phyloP scores from a whole-genome alignment of 2,329 filamentous ascomycete genomes.

The Claviceps lovelessii region DNA sequence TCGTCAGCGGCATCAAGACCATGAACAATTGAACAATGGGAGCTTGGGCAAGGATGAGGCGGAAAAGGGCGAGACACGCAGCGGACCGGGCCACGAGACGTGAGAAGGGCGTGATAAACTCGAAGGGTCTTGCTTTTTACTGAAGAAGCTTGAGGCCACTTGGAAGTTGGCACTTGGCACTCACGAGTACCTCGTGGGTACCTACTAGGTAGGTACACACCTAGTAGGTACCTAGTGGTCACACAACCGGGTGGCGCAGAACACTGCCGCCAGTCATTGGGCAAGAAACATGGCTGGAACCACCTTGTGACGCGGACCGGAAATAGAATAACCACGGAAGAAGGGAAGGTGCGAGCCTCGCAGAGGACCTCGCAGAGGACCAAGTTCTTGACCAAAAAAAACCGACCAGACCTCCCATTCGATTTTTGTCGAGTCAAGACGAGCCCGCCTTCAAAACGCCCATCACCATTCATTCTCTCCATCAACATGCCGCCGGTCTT shows the following conservation, averaged over 20 bases:
- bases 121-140: neutral
- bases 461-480: neutral
- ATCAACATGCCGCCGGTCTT: neutral
- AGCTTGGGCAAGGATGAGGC: neutral
- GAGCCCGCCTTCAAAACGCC: too few species aligned
- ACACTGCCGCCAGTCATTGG: conserved; percentile 1
- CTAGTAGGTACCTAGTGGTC: too few species aligned
- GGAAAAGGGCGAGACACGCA: conserved; percentile 5
- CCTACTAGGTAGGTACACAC: too few species aligned
- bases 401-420: too few species aligned
- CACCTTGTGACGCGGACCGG: neutral
- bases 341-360: neutral
- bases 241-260: neutral
- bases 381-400: neutral
- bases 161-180: too few species aligned
- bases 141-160: neutral
- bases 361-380: neutral
- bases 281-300: conserved; percentile 2
- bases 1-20: too few species aligned
- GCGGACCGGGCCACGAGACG: conserved; percentile 1
- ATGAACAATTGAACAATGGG: neutral
- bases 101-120: neutral
- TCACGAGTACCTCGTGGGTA: neutral
- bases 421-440: too few species aligned
- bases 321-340: neutral